Evolutionary conservation across 345 rosid species (phyloP).

Genomic region (Syzygium oleosum): DNA sequence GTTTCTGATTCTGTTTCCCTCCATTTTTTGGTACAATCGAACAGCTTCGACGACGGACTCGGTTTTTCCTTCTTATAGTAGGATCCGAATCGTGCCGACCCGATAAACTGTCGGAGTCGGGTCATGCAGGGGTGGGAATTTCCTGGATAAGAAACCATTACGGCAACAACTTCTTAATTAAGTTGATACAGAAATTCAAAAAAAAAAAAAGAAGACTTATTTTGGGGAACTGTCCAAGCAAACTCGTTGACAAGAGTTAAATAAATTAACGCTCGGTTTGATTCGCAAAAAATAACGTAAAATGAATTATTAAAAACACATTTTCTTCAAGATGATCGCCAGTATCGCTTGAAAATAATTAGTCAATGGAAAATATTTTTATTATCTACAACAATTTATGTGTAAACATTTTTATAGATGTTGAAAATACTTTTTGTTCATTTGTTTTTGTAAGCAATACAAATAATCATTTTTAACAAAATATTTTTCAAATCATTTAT

Average conservation of each 20-base stretch:
- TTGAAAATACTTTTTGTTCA: too few relatives aligned
- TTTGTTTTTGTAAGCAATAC: fast-evolving
- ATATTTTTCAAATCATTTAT: too few relatives aligned
- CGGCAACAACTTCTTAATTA: not conserved
- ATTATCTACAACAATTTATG: not conserved
- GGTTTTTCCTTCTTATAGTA: not conserved
- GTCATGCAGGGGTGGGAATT: not conserved
- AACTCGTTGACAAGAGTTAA: not conserved
- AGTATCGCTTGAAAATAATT: too few relatives aligned
- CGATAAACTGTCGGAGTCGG: not conserved
- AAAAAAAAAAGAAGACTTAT: not conserved
- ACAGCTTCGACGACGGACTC: not conserved
- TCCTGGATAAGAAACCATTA: not conserved
- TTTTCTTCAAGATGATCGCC: too few relatives aligned
- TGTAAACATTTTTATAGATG: too few relatives aligned
- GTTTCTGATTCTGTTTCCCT: constrained; percentile 46
- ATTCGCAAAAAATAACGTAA: too few relatives aligned
- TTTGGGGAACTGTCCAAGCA: not conserved
- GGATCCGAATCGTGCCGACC: not conserved
- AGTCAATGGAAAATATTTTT: too few relatives aligned
- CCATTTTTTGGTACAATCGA: constrained; percentile 23
- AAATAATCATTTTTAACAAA: too few relatives aligned
- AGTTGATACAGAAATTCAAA: not conserved
- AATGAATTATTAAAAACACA: too few relatives aligned
- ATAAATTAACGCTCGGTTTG: not conserved